Evolutionary conservation across 164 flowering plant species (phyloP), one percentile per base, ranked within the genome.

Genomic region (Tetrastigma voinierianum): DNA sequence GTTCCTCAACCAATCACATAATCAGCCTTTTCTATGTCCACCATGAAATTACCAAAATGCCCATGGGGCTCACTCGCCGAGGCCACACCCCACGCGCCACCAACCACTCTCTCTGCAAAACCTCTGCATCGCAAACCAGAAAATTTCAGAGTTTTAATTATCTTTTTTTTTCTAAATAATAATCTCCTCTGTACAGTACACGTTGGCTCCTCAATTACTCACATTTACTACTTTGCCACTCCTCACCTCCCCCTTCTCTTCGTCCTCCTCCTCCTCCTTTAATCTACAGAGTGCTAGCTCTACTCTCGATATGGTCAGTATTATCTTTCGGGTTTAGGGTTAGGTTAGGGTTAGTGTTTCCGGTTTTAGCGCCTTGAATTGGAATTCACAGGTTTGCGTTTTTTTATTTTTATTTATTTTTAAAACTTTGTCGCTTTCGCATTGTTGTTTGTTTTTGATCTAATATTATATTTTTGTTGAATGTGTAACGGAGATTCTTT

Each of bases 141-240:
- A 21, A 4, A 2, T 55, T 55, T 55, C 32, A 10, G 32, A 55
- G 1, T 2, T 32, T 32, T 32, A 32, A 53, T 6, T 17, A 18
- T 17, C 18, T 52, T 18, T 14, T 20, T 17, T 20, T 53, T 17
- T 53, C 56, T 53, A 8, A 7, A n/a, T n/a, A 18, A 19, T 18
- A 19, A 20, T 17, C 17, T 17, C 10, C 56, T 19, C 23, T 53
- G 51, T 19, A 49, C n/a, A n/a, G 64, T 12, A 6, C 16, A 5
- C 48, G 48, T 14, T 11, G 51, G 60, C 62, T 67, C 47, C 51
- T 10, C 17, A 57, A 68, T 72, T 69, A 64, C 53, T 65, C 11
- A 14, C 68, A 80, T 74, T 77, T 77, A 80, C 83, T 61, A 16
- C 24, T 60, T 20, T 74, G 61, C 80, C 72, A 72, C 68, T 63